Percentiles rank a stretch among this genome's conserved stretches.
These are phyloP conservation scores for Kazachstania viticola DNA, from an alignment of 805 yeast species.

Conservation along the genomic window DNA sequence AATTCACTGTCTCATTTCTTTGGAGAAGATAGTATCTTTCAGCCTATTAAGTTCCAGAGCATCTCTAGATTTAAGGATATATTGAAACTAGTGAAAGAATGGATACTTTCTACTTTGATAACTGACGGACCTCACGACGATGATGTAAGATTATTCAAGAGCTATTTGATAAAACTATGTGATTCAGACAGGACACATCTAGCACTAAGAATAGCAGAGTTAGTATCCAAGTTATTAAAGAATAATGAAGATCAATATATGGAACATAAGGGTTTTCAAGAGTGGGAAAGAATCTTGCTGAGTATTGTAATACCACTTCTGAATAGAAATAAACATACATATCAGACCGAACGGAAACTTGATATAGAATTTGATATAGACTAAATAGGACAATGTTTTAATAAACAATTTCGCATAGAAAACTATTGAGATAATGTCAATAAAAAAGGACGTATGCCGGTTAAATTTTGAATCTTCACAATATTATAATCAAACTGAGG, in stretches of 20 bases:
- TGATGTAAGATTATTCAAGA: constrained; percentile 29
- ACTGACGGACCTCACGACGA: constrained; percentile 29
- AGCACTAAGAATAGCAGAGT: constrained; percentile 13
- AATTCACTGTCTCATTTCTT: constrained; percentile 12
- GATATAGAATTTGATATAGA: constrained; percentile 17
- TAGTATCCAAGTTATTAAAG: constrained; percentile 14
- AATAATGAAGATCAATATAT: constrained; percentile 5
- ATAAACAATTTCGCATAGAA: no score
- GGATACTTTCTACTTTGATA: constrained; percentile 28
- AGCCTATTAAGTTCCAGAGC: constrained; percentile 27
- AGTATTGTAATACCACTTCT: constrained; percentile 17
- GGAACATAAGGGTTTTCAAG: constrained; percentile 12
- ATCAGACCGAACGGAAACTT: constrained; percentile 13
- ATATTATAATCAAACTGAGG: no score
- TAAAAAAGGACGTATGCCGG: no score
- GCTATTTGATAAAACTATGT: constrained; percentile 24
- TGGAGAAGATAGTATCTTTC: constrained; percentile 14
- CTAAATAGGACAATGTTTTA: no score
- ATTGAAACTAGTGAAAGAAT: constrained; percentile 21
- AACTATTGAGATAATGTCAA: no score
- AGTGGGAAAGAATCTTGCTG: constrained; percentile 24
- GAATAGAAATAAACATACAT: constrained; percentile 15
- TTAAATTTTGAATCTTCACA: no score
- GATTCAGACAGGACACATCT: constrained; percentile 19
- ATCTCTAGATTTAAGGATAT: constrained; percentile 26